Base-by-base conservation (phyloP, 2,329 filamentous ascomycete species). In the Cladobotryum protrusum region DNA sequence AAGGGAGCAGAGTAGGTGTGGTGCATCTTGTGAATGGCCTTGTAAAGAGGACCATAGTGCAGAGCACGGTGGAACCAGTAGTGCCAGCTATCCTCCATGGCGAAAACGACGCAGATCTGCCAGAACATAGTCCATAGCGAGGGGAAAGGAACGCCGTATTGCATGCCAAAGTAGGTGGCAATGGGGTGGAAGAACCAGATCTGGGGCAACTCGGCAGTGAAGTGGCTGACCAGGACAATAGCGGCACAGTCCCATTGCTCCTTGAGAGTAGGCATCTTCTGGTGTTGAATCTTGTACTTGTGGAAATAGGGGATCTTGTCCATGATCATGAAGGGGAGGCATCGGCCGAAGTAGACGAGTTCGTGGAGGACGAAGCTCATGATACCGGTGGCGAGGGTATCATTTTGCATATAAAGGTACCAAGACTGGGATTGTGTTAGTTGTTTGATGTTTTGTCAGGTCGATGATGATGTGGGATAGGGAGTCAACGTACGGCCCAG, bases 111-210 rank as follows among this genome's bases (percentile, higher is more conserved):
- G 54, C 85, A 81, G 59, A 99, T 92, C 63, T 99, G 93, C 67
- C 87, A 83, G 57, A 86, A 86, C 78, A 99, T 97, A 63, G 85
- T 96, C 73, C 79, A 86, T 58, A 85, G 62, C 12, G 86, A 76
- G 33, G 93, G 93, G 76, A 99, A 99, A 9, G 92, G 93, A 44
- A 96, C 88, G 54, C 83, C 82, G 57, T 88, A 96, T 52, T 85
- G 78, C 71, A 99, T 86, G 62, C 93, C 93, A 67, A 89, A 91
- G 72, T 83, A 95, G 66, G 91, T 89, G 52, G 92, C 92, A 76
- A 96, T 82, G 29, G 93, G 93, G 76, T 99, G 93, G 81, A 99
- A 99, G 62, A 97, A 81, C 92, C 92, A 97, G 69, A 97, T 97
- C 72, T 97, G 93, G 54, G 93, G 93, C 35, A 99, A 82, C 72